A percentile compares a stretch with the other conserved stretches of the same genome.
Conservation (phyloP, 768 basidiomycete genomes). For the Coprinopsis strossmayeri region DNA sequence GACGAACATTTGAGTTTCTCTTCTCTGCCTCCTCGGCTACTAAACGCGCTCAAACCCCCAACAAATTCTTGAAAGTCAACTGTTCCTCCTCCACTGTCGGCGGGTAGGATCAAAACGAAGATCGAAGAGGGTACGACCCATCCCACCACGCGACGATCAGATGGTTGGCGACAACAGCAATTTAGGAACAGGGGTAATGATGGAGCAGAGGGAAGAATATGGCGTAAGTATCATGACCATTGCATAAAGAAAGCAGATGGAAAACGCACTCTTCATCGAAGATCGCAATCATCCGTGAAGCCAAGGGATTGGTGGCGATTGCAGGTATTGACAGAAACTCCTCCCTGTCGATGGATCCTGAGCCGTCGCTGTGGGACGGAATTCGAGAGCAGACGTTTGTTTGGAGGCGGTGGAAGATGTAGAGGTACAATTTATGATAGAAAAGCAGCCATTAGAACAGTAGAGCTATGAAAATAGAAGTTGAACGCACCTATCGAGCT, state of each 20-base stretch:
- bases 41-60: constrained; percentile 95
- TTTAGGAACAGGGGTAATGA: constrained; percentile 8
- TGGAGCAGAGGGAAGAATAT: not conserved
- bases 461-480: no score
- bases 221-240: not conserved
- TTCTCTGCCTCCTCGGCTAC: constrained; percentile 91
- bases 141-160: no score
- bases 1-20: constrained; percentile 91
- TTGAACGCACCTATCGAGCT: constrained; percentile 95
- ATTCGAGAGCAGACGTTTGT: not conserved
- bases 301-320: constrained; percentile 95
- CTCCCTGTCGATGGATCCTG: constrained; percentile 96
- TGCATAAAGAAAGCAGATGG: constrained; percentile 2
- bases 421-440: no score
- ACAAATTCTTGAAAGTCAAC: constrained; percentile 99
- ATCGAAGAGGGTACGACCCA: not conserved
- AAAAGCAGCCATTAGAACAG: no score
- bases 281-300: constrained; percentile 97
- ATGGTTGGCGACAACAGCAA: no score
- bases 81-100: constrained; percentile 84
- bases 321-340: constrained; percentile 99
- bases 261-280: constrained; percentile 94
- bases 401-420: no score
- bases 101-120: not conserved
- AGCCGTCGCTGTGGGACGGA: constrained; percentile 87